phyloP scores from a whole-genome alignment of 2,329 filamentous ascomycete genomes.

The Xylaria sp. region DNA sequence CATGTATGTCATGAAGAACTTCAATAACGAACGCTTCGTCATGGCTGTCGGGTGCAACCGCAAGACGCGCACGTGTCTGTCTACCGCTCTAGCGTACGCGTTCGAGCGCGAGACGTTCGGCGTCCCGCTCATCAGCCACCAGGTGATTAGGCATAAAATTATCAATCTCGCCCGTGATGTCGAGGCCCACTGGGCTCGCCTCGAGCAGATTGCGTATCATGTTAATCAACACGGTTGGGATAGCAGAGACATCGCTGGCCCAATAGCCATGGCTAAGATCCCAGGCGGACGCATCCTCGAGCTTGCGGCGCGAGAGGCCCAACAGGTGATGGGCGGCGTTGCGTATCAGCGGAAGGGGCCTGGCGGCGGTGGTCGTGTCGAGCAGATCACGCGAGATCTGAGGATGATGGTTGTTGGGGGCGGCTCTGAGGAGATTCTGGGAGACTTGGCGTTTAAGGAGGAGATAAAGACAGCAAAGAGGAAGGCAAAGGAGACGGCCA shows the following conservation, averaged over 20 bases:
- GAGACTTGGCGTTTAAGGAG: slow-evolving; percentile 59
- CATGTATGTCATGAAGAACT: slow-evolving; percentile 54
- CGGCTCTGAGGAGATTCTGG: slow-evolving; percentile 63
- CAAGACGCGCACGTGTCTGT: slow-evolving; percentile 64
- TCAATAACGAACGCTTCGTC: slow-evolving; percentile 67
- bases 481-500: slow-evolving; percentile 30
- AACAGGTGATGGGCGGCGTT: slow-evolving; percentile 61
- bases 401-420: slow-evolving; percentile 63
- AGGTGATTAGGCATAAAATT: slow-evolving; percentile 67
- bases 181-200: slow-evolving; percentile 67
- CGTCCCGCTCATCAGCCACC: slow-evolving; percentile 63
- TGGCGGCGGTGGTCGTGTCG: slow-evolving; percentile 57
- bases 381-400: slow-evolving; percentile 62
- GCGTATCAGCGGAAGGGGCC: slow-evolving; percentile 59
- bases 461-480: slow-evolving; percentile 48
- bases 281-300: slow-evolving; percentile 59
- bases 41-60: slow-evolving; percentile 66
- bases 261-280: slow-evolving; percentile 53
- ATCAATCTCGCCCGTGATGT: slow-evolving; percentile 66
- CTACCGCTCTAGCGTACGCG: slow-evolving; percentile 62
- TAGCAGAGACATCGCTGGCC: slow-evolving; percentile 48
- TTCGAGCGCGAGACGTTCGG: slow-evolving; percentile 65
- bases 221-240: slow-evolving; percentile 51
- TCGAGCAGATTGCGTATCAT: slow-evolving; percentile 68
- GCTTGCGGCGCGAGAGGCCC: slow-evolving; percentile 59